Base-by-base conservation (phyloP, 2,329 filamentous ascomycete species). In the Ascochyta koolunga region DNA sequence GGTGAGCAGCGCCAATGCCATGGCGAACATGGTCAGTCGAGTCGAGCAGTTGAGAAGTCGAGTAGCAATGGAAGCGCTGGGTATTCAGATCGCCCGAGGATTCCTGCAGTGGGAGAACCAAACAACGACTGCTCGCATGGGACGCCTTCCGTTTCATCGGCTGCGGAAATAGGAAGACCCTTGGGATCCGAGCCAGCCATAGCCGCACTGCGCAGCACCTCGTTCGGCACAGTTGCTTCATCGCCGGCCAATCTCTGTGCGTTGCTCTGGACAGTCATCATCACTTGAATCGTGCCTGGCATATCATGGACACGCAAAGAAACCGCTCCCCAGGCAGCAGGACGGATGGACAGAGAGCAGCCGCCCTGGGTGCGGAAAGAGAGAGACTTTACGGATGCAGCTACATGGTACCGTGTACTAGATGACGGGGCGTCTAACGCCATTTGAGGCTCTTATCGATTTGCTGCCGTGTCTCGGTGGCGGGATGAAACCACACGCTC, bases 391-490 rank as follows among this genome's bases (percentile, higher is more conserved):
- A 45, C 38, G 44, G 35, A 49, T 24, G 45, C 45, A 44, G 31
- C 51, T 45, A n/a, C n/a, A n/a, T n/a, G n/a, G n/a, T n/a, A n/a
- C n/a, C n/a, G n/a, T n/a, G n/a, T n/a, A 25, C 39, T 36, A 24
- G 27, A 54, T 50, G 51, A 50, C 51, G 51, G 45, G 47, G 45
- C 15, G 41, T 32, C 47, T 51, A 58, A 54, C 55, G 52, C 39
- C 21, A 31, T 36, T 29, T 58, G 60, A 59, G 60, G 58, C 61
- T 59, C 52, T 64, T 59, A 64, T 65, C 60, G 60, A 64, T 65
- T 54, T 62, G 50, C 54, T 47, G 51, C 53, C 45, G 55, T 54
- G 43, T 27, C 35, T 48, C 50, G 31, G 54, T 46, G 46, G 58
- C 50, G 54, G 55, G 40, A 56, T 59, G 55, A 56, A 59, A 59